Conservation (phyloP, 1,284 basidiomycete genomes). For the Naganishia albida region DNA sequence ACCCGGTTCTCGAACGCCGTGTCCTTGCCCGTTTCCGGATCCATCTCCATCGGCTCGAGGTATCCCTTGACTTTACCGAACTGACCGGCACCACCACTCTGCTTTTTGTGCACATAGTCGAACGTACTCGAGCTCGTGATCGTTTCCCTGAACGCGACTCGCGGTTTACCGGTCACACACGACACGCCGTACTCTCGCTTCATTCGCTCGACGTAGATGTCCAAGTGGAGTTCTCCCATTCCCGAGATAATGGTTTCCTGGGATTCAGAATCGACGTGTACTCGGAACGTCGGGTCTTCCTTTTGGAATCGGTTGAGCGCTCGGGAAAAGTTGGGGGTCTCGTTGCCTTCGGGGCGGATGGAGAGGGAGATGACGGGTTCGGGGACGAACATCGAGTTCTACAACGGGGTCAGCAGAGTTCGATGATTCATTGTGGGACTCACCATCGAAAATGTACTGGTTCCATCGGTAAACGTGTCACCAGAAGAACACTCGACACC, state of each 20-base stretch:
- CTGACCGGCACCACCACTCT: slow-evolving; percentile 95
- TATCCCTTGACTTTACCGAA: slow-evolving; percentile 90
- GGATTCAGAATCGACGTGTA: slow-evolving; percentile 90
- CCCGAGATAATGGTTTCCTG: slow-evolving; percentile 99
- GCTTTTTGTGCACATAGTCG: slow-evolving; percentile 96
- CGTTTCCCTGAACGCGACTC: slow-evolving; percentile 96
- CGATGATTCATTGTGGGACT: slow-evolving; percentile 39
- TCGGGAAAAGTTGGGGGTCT: slow-evolving; percentile 93
- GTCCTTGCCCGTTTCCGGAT: slow-evolving; percentile 80
- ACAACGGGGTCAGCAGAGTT: neutral
- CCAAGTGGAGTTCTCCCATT: slow-evolving; percentile 98
- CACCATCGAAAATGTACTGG: slow-evolving; percentile 84
- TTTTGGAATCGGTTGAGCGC: slow-evolving; percentile 98
- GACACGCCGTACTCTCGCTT: slow-evolving; percentile 94
- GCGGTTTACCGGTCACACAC: slow-evolving; percentile 91
- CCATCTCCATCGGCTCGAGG: slow-evolving; percentile 86
- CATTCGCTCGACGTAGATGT: slow-evolving; percentile 99
- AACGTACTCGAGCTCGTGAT: slow-evolving; percentile 81
- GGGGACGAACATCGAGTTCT: slow-evolving; percentile 98
- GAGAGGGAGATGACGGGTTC: slow-evolving; percentile 97
- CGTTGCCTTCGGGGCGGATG: slow-evolving; percentile 86
- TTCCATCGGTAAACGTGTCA: slow-evolving; percentile 95
- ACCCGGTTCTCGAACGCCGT: slow-evolving; percentile 84
- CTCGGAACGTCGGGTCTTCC: slow-evolving; percentile 98
- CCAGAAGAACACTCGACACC: slow-evolving; percentile 98